Base-by-base conservation (phyloP, 441 rosid species). In the Kokia cookei region DNA sequence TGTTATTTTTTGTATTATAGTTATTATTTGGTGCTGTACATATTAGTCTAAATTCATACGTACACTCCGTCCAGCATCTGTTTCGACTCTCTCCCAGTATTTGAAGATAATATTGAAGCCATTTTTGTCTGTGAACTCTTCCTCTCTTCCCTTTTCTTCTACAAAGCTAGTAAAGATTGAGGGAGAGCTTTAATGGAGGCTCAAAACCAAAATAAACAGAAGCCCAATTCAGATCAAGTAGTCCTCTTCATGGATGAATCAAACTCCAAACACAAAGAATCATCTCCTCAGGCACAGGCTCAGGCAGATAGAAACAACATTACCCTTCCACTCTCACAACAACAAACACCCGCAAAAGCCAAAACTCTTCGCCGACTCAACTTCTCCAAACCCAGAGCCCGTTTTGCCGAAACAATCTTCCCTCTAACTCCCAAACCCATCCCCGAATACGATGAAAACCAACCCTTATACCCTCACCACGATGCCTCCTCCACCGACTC, bases 341-440 rank as follows among this genome's bases (percentile, higher is more conserved):
- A 32, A 14, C 37, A 29, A 47, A 7, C 65, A 71, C 67, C 75
- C 42, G 5, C 68, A 22, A 64, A 43, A 42, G 2, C 66, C 71
- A 77, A 71, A 65, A 37, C 70, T 65, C 65, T 71, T 45, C 71
- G 57, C 24, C 77, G 77, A 42, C 73, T 75, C 59, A 74, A 71
- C 73, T 72, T 82, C 42, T 74, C 83, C 51, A 82, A 79, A 64
- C 81, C 83, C 72, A 79, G 62, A 77, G 67, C 85, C 51, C 85
- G 85, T 12, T 77, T 79, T 55, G 61, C 74, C 0, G 85, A 82
- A 53, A 35, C 55, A 12, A 35, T 40, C 37, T 67, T 45, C 22
- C 68, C 75, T 70, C 17, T 37, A 24, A 48, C 72, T 48, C 59
- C 65, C n/a, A 69, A 70, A 63, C 8, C 65, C 14, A 54, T 69